Evolutionary conservation across 2,329 filamentous ascomycete species (phyloP), one percentile per base, ranked within the genome.

Genomic region (Teratosphaeria zuluensis): DNA sequence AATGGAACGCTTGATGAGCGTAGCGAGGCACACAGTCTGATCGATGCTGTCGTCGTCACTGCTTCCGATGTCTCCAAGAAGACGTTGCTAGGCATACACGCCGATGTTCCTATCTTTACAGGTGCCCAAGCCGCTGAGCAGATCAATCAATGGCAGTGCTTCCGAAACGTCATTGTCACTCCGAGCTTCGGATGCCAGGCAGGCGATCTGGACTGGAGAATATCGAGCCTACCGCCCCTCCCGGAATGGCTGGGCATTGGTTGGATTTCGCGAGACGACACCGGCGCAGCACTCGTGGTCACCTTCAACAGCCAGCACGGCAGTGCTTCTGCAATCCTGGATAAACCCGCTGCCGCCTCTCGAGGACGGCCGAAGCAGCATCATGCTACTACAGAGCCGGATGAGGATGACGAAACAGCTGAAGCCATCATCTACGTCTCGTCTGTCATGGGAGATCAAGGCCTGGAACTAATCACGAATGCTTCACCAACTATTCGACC

Each of bases 371-470:
- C n/a, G 3, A 12, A 38, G 4, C 24, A 35, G n/a, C 61, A 58
- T 5, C 59, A 59, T 54, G 24, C 56, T 14, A 55, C 56, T 14
- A 63, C 61, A 3, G 61, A 63, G 12, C 56, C 60, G 1, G 57
- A 65, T 30, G 65, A 68, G 12, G 64, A 68, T 28, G 69, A 68
- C 9, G 69, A 73, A 32, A 69, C 67, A 16, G 77, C 76, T 0
- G 82, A 86, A 69, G 81, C 80, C 12, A 68, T 87, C 32, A 73
- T 88, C 38, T 87, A 87, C 72, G 84, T 83, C 0, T 84, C 85
- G 0, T 85, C 87, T 66, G 84, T 84, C 33, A 81, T 87, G 55
- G 62, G 72, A 0, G 77, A 80, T 21, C 58, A 62, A 28, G 65
- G 69, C n/a, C 71, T 86, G 3, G 63, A 67, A 0, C 71, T 75